phyloP scores from a whole-genome alignment of 495 filamentous ascomycete genomes.

The Penicillium robsamsonii region DNA sequence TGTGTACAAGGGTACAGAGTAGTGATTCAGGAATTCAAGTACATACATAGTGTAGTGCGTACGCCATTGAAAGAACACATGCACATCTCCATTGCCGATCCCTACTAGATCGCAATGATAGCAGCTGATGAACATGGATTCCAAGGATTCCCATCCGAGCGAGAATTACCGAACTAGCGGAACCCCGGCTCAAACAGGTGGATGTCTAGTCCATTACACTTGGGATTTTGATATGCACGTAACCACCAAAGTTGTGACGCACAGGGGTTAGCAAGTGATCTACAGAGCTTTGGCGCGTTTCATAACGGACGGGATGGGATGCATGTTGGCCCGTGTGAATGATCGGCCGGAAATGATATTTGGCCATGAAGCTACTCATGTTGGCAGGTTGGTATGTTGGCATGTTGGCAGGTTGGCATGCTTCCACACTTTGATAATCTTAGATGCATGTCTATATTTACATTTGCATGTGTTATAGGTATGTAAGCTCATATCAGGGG shows the following conservation, averaged over 20 bases:
- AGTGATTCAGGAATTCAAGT: no score
- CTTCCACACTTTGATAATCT: neutral
- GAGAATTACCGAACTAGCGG: neutral
- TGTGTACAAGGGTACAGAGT: no score
- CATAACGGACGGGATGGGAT: constrained; percentile 24
- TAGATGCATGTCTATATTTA: neutral
- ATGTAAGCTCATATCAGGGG: neutral
- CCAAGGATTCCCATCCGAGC: neutral
- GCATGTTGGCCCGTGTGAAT: constrained; percentile 25
- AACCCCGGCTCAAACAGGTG: neutral
- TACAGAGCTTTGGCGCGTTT: constrained; percentile 27
- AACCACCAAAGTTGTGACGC: neutral
- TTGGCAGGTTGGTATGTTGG: no score
- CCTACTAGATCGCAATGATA: neutral
- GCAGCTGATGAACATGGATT: neutral
- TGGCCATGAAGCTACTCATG: neutral
- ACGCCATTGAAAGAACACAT: no score
- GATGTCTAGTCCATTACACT: constrained; percentile 3
- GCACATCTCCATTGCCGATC: neutral
- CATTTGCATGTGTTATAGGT: neutral
- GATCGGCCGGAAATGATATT: constrained; percentile 9
- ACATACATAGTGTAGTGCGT: no score
- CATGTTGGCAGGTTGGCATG: neutral
- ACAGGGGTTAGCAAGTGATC: constrained; percentile 22
- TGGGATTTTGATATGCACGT: constrained; percentile 9